Evolutionary conservation across 108 stramenopile species (phyloP), one percentile per base, ranked within the genome.

Genomic region (Hondaea fermentalgiana): DNA sequence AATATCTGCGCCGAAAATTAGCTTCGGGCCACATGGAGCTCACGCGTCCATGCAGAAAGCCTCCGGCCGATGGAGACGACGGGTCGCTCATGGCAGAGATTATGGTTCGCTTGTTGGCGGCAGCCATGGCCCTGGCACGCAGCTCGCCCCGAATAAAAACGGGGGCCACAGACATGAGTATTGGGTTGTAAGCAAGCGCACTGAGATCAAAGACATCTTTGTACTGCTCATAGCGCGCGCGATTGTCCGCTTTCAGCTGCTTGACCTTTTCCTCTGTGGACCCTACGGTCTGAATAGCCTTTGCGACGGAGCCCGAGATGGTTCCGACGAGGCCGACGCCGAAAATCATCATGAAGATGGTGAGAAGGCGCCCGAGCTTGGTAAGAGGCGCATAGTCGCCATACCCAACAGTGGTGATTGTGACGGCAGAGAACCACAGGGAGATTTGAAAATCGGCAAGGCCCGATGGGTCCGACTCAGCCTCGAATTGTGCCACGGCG

Each of bases 251-350:
- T 23, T 83, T 83, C 12, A 83, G 76, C 51, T 83, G 76, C 76
- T 83, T 83, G n/a, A 83, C 76, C 28, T 83, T 83, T 53, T 83
- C 76, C 51, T 83, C 76, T 55, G 76, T 83, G 1, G 49, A 53
- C 12, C 76, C 76, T 6, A 83, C 49, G 2, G 76, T 83, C 76
- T 83, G 76, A 23, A 83, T 83, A 6, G 76, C 76, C 51, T 83
- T 83, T 12, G 76, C 51, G 28, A 83, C 76, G 1, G 76, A 83
- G 25, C 76, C 76, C 8, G 76, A 83, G n/a, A 83, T 83, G 44
- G 76, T 53, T 0, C 76, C 76, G n/a, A 83, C 76, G 49, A 83
- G 51, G 3, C 76, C 76, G 51, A 83, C 76, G 25, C 76, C 76
- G 28, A 83, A 83, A 16, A 83, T 83, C 76, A 83, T 83, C 76